These are phyloP conservation scores for Massariosphaeria phaeospora DNA, from an alignment of 495 filamentous ascomycete genomes.

Conservation along the genomic window DNA sequence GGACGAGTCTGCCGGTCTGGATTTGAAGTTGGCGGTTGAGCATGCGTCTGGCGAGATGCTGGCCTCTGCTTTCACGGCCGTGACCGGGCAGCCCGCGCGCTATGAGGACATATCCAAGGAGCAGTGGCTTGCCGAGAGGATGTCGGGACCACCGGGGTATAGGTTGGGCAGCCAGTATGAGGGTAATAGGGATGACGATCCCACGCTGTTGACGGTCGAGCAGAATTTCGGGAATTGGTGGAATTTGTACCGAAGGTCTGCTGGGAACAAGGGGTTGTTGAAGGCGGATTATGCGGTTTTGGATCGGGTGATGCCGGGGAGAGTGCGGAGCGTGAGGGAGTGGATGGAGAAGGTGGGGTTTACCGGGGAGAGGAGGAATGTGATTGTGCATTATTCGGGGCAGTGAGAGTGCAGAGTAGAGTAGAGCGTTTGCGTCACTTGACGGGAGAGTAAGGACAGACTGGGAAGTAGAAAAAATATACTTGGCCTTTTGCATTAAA, in stretches of 20 bases:
- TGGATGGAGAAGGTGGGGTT: slow-evolving; percentile 27
- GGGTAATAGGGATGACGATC: slow-evolving; percentile 9
- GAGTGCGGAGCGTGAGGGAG: slow-evolving; percentile 22
- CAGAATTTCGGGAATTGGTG: slow-evolving; percentile 27
- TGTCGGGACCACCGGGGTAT: not conserved
- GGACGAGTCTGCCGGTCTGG: slow-evolving; percentile 5
- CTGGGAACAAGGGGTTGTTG: slow-evolving; percentile 13
- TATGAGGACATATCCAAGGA: slow-evolving; percentile 8
- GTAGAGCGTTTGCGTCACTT: too few species aligned
- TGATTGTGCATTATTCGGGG: slow-evolving; percentile 8
- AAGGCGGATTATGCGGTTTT: slow-evolving; percentile 20
- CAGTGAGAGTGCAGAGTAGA: not conserved
- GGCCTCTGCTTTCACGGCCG: slow-evolving; percentile 11
- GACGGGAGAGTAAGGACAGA: too few species aligned
- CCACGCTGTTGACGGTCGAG: slow-evolving; percentile 16
- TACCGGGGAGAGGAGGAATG: slow-evolving; percentile 11
- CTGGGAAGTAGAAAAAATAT: too few species aligned
- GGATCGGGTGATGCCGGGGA: slow-evolving; percentile 13
- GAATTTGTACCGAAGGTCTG: slow-evolving; percentile 20
- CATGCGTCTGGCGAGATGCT: slow-evolving; percentile 8
- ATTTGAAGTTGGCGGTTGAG: slow-evolving; percentile 13
- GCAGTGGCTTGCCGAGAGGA: not conserved
- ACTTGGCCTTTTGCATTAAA: too few species aligned
- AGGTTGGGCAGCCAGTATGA: slow-evolving; percentile 8
- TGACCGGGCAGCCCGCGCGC: slow-evolving; percentile 20